phyloP scores from a whole-genome alignment of 2,329 filamentous ascomycete species.

The Coniella lustricola region DNA sequence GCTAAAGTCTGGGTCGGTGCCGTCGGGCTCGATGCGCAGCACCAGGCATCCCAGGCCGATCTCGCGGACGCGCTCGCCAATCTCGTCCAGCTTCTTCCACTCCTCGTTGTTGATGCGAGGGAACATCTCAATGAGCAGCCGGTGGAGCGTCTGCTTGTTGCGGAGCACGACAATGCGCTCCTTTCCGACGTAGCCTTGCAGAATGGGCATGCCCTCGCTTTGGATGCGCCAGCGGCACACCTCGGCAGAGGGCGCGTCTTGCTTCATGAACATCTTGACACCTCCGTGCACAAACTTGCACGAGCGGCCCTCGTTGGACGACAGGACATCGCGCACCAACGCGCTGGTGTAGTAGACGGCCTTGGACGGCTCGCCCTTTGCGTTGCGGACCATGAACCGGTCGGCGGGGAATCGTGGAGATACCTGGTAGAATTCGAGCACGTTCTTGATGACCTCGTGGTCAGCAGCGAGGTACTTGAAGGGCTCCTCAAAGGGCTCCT shows the following conservation, averaged over 20 bases:
- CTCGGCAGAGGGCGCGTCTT: slow-evolving; percentile 79
- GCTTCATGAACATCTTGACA: slow-evolving; percentile 99
- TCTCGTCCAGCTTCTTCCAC: slow-evolving; percentile 74
- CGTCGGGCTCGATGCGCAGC: slow-evolving; percentile 71
- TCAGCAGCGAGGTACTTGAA: slow-evolving; percentile 81
- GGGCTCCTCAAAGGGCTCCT: slow-evolving; percentile 69
- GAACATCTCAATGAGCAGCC: slow-evolving; percentile 92
- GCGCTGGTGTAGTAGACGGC: slow-evolving; percentile 94
- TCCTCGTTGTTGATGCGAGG: slow-evolving; percentile 72
- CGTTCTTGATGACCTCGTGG: slow-evolving; percentile 68
- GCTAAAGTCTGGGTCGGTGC: slow-evolving; percentile 48
- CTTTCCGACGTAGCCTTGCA: slow-evolving; percentile 83
- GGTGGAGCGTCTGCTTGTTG: slow-evolving; percentile 72
- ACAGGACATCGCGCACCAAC: slow-evolving; percentile 77
- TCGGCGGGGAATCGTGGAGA: slow-evolving; percentile 79
- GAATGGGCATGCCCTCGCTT: slow-evolving; percentile 83
- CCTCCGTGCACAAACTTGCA: slow-evolving; percentile 96
- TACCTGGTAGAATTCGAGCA: slow-evolving; percentile 79
- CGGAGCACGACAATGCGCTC: slow-evolving; percentile 67
- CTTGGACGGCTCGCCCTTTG: slow-evolving; percentile 77
- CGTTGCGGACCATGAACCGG: slow-evolving; percentile 94
- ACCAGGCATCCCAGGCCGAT: slow-evolving; percentile 90
- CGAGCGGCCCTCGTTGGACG: slow-evolving; percentile 79
- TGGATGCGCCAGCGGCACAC: slow-evolving; percentile 94
- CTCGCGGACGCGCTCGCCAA: slow-evolving; percentile 72